These are phyloP conservation scores for Pyricularia pennisetigena DNA, from an alignment of 2,329 filamentous ascomycete genomes.

Conservation along the genomic window DNA sequence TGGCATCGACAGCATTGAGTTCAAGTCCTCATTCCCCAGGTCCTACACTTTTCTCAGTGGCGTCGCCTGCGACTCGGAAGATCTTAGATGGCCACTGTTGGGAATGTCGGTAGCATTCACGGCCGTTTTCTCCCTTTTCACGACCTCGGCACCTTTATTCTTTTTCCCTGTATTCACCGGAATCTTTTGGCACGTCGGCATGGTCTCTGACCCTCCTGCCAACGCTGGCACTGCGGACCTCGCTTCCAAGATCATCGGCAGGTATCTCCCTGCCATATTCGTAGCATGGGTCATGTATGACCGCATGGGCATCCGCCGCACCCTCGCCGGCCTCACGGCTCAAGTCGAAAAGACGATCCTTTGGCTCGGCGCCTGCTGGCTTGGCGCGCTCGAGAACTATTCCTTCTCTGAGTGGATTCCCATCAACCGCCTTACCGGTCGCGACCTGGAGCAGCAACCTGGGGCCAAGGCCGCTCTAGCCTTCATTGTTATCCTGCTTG, in stretches of 20 bases:
- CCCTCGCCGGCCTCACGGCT: conserved; percentile 62
- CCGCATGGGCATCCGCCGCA: conserved; percentile 66
- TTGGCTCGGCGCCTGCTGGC: conserved; percentile 85
- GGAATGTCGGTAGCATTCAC: conserved; percentile 75
- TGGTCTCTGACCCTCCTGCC: conserved; percentile 79
- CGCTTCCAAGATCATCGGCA: conserved; percentile 68
- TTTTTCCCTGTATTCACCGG: conserved; percentile 77
- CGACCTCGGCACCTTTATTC: conserved; percentile 67
- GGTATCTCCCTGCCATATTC: conserved; percentile 80
- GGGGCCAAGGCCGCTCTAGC: conserved; percentile 77
- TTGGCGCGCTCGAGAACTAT: conserved; percentile 88
- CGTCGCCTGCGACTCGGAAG: conserved; percentile 58
- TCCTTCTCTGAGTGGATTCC: conserved; percentile 83
- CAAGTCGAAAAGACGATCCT: conserved; percentile 85
- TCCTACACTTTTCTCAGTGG: conserved; percentile 67
- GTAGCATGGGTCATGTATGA: conserved; percentile 80
- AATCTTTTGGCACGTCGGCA: conserved; percentile 80
- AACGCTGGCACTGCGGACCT: conserved; percentile 58
- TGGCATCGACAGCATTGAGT: conserved; percentile 66
- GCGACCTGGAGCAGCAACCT: conserved; percentile 81
- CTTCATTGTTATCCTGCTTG: conserved; percentile 63
- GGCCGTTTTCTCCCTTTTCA: conserved; percentile 69
- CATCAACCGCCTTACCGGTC: conserved; percentile 80
- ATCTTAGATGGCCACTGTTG: conserved; percentile 77
- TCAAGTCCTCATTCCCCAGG: conserved; percentile 83